Evolutionary conservation across 192 early-diverging fungal species (phyloP), one percentile per base, ranked within the genome.

Genomic region (Phycomyces blakesleeanus): DNA sequence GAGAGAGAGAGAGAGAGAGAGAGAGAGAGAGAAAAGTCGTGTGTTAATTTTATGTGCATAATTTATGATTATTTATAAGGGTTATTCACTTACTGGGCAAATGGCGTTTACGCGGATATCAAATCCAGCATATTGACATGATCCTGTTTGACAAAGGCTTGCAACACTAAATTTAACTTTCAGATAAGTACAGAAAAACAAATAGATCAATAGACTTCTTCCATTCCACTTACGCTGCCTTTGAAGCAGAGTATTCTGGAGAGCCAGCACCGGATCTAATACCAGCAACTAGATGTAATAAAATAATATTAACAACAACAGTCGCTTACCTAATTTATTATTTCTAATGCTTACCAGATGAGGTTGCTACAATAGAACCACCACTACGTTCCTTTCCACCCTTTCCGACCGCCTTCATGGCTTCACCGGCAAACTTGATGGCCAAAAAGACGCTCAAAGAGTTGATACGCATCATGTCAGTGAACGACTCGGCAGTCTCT

Each of bases 241-340:
- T 82, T 11, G 81, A 81, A 38, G 77, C 80, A n/a, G 80, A 83
- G 55, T 82, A 82, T 60, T 76, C 80, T 37, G 63, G 59, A 5
- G 69, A 60, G 20, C 81, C 80, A 42, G 78, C 80, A 53, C 78
- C 79, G 14, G 80, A 68, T 14, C 79, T 71, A 27, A 81, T 61
- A 51, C 79, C 75, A 18, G 79, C 77, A 52, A 78, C 73, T 77
- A 40, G 12, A n/a, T n/a, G n/a, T n/a, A n/a, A n/a, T n/a, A 4
- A 21, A 54, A 18, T n/a, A 27, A 44, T 21, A 10, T 51, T 16
- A 50, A 0, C 6, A 3, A 15, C 12, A 18, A 49, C 9, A 60
- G 15, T 21, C 2, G 5, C 25, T 63, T 4, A 0, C 14, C 14
- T 44, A 40, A 10, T 49, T 25, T 58, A 10, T 41, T 6, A 41